Evolutionary conservation across 768 basidiomycete genomes (phyloP), one percentile per base, ranked within the genome.

Genomic region (Leccinum subtestaceum): DNA sequence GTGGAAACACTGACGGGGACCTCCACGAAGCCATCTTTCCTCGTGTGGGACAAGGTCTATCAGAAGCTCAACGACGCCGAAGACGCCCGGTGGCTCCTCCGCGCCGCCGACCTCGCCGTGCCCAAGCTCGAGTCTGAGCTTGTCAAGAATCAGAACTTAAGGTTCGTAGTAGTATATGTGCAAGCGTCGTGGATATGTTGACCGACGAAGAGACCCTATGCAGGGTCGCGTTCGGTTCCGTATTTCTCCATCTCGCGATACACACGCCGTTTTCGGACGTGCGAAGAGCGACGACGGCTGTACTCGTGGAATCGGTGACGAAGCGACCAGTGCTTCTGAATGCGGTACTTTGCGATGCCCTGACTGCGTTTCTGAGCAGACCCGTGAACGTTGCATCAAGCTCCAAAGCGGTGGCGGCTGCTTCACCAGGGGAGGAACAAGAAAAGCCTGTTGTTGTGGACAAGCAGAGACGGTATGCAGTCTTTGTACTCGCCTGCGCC

Each of bases 31-130:
- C 90, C 93, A 0, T 88, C 90, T 2, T 97, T 97, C 75, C 72
- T 98, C 43, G 65, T 95, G 13, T 93, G 85, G 84, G 94, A 96
- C 55, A 94, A 91, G 70, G 85, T 92, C 0, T 94, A 93, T 66
- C 83, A 87, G 59, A 93, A 91, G 69, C 63, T 88, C 15, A 74
- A 77, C 7, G 80, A 84, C 6, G 64, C 78, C 0, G 80, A 80
- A 3, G 93, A 93, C 15, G 86, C 92, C 56, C 66, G 63, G 12
- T 97, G 95, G 95, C 73, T 97, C 2, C 74, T 93, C 13, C 81
- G 87, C 32, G 88, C 89, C 0, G 69, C 80, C 9, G 78, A 87
- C 55, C 81, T 79, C 4, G 73, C 80, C 3, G 57, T 86, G 8
- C 63, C 72, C 5, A 80, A 71, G 67, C 82, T 84, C 65, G 76